Evolutionary conservation across 1,139 yeast species (phyloP).

Genomic region (Hansenula lynferdii): DNA sequence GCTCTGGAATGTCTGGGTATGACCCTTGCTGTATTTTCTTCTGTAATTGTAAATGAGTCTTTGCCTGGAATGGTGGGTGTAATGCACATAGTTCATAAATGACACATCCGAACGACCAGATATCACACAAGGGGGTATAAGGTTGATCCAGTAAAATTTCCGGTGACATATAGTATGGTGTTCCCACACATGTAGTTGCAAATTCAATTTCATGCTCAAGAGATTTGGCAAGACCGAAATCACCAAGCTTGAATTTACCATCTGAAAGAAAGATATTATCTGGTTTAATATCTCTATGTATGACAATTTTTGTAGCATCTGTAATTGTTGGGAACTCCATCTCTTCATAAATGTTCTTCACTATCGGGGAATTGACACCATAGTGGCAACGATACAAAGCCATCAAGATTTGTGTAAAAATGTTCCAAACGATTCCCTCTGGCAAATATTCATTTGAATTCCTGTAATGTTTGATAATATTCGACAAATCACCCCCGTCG

Average conservation of each 20-base stretch:
- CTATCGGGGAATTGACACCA: conserved; percentile 71
- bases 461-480: conserved; percentile 64
- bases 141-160: conserved; percentile 88
- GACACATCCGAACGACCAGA: conserved; percentile 97
- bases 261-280: conserved; percentile 66
- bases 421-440: conserved; percentile 86
- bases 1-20: conserved; percentile 65
- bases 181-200: conserved; percentile 91
- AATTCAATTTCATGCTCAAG: conserved; percentile 71
- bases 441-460: conserved; percentile 67
- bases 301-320: conserved; percentile 80
- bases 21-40: conserved; percentile 72
- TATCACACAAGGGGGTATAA: conserved; percentile 84
- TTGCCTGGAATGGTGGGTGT: conserved; percentile 93
- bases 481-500: conserved; percentile 90
- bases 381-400: conserved; percentile 92
- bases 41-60: conserved; percentile 80
- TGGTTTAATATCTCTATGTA: conserved; percentile 84
- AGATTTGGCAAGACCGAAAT: conserved; percentile 93
- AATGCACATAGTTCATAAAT: conserved; percentile 84
- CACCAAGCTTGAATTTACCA: conserved; percentile 87
- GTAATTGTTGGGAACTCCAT: conserved; percentile 29
- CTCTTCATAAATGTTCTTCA: conserved; percentile 44
- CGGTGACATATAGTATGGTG: conserved; percentile 99
- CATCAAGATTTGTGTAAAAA: conserved; percentile 75